Evolutionary conservation across 2,329 filamentous ascomycete genomes (phyloP), one percentile per base, ranked within the genome.

Genomic region (Sporothrix brasiliensis): DNA sequence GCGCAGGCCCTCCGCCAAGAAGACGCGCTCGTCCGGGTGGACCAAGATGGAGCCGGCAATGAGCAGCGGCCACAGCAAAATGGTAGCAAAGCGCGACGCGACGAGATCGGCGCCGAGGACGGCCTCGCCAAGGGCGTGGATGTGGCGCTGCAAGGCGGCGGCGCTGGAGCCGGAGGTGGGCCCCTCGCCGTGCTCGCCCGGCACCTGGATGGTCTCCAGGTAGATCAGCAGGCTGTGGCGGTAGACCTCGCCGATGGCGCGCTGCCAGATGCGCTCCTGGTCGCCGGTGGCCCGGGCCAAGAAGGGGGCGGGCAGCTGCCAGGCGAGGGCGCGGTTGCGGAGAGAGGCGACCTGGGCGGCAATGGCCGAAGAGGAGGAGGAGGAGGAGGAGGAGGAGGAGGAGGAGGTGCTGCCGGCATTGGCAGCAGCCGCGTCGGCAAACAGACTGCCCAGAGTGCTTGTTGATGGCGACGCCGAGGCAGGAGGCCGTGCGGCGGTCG

Each of bases 51-150:
- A 72, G n/a, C 74, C 73, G 24, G 70, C 56, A n/a, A 74, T 67
- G 6, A 73, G 27, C 54, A 74, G 52, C 50, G 74, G 73, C 74
- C 73, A 74, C 21, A 74, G 69, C 66, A 74, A 52, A 41, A 75
- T 61, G 24, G 69, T 60, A 44, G 68, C 60, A 67, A 75, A 75
- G 39, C 70, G 72, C 39, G 74, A 74, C 4, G 65, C 66, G 6
- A 70, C 71, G 0, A 75, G 67, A 53, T 72, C 61, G 19, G 66
- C 56, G 56, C 56, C 68, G 19, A 74, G 53, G 5, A 73, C 67
- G n/a, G 72, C 71, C 44, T 69, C 58, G 70, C 69, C 73, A 49
- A 73, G 60, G 34, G 72, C 68, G 14, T 69, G 24, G 16, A 73
- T 61, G 70, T 74, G 71, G 19, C 47, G 66, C 54, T 72, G 71